A percentile compares a stretch with the other conserved stretches of the same genome.
Evolutionary conservation across 2,329 filamentous ascomycete genomes (phyloP).

Genomic region (Aspergillus tamarii): DNA sequence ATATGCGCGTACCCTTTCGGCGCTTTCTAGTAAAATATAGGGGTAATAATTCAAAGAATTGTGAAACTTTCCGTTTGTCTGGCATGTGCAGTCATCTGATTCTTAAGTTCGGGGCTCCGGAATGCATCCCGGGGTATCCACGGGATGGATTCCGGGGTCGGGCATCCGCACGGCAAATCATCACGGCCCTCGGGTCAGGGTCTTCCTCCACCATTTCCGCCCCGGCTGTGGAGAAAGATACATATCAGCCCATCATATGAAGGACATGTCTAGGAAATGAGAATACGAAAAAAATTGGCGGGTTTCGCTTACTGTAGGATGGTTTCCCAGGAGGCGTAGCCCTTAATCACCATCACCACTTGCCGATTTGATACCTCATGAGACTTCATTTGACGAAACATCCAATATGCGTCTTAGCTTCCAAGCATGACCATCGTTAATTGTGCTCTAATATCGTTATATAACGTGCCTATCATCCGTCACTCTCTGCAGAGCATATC

Average conservation of each 20-base stretch:
- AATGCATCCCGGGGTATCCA: conserved; percentile 17
- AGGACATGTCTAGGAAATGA: not conserved
- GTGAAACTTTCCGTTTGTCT: conserved; percentile 18
- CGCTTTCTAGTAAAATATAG: not conserved
- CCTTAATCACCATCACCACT: not conserved
- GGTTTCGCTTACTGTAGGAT: not conserved
- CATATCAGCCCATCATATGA: not conserved
- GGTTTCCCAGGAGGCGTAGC: not conserved
- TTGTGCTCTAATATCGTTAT: conserved; percentile 40
- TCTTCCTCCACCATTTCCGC: not conserved
- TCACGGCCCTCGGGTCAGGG: conserved; percentile 3
- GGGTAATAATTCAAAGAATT: not conserved
- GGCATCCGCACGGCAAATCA: conserved; percentile 5
- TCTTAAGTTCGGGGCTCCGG: conserved; percentile 20
- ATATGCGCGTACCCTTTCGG: not conserved
- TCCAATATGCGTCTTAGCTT: not conserved
- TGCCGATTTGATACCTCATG: not conserved
- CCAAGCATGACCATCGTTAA: conserved; percentile 31
- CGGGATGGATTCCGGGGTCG: conserved; percentile 20
- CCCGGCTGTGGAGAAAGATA: not conserved
- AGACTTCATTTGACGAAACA: not conserved
- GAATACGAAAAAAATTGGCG: not conserved
- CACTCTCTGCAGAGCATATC: conserved; percentile 18
- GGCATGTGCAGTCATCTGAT: not conserved
- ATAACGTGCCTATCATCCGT: conserved; percentile 33